Conservation (phyloP, 371 early-diverging fungal genomes). For the Furculomyces boomerangus region DNA sequence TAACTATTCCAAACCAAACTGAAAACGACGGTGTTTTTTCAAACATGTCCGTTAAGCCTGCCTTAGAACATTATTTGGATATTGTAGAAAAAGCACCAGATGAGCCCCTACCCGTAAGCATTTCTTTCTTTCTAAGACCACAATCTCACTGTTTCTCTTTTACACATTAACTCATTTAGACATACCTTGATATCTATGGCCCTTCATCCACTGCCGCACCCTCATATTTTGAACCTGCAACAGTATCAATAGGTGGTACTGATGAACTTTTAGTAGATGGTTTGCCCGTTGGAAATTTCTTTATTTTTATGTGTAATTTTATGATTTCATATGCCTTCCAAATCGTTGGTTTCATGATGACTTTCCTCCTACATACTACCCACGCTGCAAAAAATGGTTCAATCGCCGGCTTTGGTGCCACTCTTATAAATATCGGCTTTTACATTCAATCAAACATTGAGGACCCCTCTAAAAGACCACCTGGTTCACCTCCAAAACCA, state of each 20-base stretch:
- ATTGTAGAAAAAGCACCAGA: constrained; percentile 22
- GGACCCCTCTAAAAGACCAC: constrained; percentile 4
- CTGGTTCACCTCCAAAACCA: neutral
- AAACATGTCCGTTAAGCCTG: constrained; percentile 24
- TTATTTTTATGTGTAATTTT: constrained; percentile 20
- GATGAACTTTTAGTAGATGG: constrained; percentile 27
- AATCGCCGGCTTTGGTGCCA: constrained; percentile 25
- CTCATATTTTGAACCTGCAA: constrained; percentile 26
- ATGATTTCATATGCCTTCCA: constrained; percentile 25
- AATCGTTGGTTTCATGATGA: constrained; percentile 26
- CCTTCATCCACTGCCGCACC: constrained; percentile 16
- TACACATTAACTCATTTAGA: too few species aligned
- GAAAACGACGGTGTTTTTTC: constrained; percentile 24
- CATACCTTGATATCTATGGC: constrained; percentile 25
- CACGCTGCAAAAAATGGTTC: constrained; percentile 25
- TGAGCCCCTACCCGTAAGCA: constrained; percentile 19
- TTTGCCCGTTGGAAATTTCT: constrained; percentile 20
- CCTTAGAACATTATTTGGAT: constrained; percentile 14
- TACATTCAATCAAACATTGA: constrained; percentile 20
- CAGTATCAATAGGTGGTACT: constrained; percentile 21
- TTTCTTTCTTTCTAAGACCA: neutral
- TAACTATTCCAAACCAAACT: neutral
- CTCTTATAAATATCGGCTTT: constrained; percentile 26
- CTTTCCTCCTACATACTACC: constrained; percentile 24
- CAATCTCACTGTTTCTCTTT: neutral